Evolutionary conservation across 2,329 filamentous ascomycete species (phyloP), one percentile per base, ranked within the genome.

Genomic region (Microdochium nivale): DNA sequence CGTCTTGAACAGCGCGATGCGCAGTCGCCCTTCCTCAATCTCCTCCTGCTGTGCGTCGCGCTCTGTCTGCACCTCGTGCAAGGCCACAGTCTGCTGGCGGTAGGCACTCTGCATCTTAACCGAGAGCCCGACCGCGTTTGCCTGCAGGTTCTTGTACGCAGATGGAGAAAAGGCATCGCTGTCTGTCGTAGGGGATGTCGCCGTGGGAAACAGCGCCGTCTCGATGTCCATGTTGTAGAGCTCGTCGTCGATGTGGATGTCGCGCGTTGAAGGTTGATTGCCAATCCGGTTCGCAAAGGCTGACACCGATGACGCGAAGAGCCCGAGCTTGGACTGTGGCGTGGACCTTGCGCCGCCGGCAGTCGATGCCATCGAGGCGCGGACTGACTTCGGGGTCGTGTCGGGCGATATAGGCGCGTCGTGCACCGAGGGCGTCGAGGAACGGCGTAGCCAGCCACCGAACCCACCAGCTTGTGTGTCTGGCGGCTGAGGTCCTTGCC

Each of bases 71-170:
- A 80, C 57, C 43, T 83, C 79, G 11, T 68, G 68, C 1, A 80
- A 63, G n/a, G 74, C 70, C 0, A 70, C 55, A 4, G 77, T 75
- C 24, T 76, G 77, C 51, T 74, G 65, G 48, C 77, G 77, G 62
- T 84, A 85, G 27, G 81, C 81, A 11, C 65, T 67, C 58, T 85
- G 83, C 56, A 84, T 76, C 60, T 71, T 76, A 23, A 67, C 69
- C 24, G 86, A 62, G 3, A 84, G 65, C 3, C 78, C 76, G 3
- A 70, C 68, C 2, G 83, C 82, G 52, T 80, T 81, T 55, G 69
- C 65, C 53, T 80, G 78, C n/a, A 84, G 70, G 60, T 80, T 83
- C 61, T 81, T 82, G 66, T 76, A 85, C 10, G 77, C 76, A 0
- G 77, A 72, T 0, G 80, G 80, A 1, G 80, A 82, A 62, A 82